Conservation (phyloP, 257 asterid species). For the Phtheirospermum japonicum region DNA sequence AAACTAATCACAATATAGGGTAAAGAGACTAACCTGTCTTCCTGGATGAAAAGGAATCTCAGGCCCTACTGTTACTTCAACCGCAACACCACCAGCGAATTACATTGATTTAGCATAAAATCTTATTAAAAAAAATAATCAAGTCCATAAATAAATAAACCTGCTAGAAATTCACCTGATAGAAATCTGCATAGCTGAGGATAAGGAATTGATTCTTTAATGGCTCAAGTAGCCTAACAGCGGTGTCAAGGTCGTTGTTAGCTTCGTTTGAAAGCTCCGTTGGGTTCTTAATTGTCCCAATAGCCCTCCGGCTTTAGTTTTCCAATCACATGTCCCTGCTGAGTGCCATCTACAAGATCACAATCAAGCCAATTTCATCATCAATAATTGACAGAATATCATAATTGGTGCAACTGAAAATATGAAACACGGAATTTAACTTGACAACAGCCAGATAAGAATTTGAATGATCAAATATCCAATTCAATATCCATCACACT, state of each 20-base stretch:
- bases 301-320: conserved; percentile 76
- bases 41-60: conserved; percentile 90
- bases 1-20: neutral
- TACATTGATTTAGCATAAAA: conserved; percentile 20
- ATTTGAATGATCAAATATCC: too few species aligned
- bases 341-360: conserved; percentile 76
- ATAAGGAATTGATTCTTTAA: conserved; percentile 68
- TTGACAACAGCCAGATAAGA: too few species aligned
- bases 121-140: neutral
- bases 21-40: conserved; percentile 50
- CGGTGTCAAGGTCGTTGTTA: conserved; percentile 68
- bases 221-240: conserved; percentile 66
- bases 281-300: conserved; percentile 79
- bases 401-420: too few species aligned
- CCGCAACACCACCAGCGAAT: conserved; percentile 92
- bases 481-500: too few species aligned
- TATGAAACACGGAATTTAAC: too few species aligned
- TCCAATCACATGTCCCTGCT: conserved; percentile 71
- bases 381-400: neutral
- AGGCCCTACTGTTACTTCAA: conserved; percentile 88
- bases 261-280: conserved; percentile 66
- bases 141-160: neutral
- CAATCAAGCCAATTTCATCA: neutral
- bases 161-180: conserved; percentile 45
- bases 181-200: conserved; percentile 64